phyloP scores from a whole-genome alignment of 140 eudicot genomes.

The Stevia rebaudiana region DNA sequence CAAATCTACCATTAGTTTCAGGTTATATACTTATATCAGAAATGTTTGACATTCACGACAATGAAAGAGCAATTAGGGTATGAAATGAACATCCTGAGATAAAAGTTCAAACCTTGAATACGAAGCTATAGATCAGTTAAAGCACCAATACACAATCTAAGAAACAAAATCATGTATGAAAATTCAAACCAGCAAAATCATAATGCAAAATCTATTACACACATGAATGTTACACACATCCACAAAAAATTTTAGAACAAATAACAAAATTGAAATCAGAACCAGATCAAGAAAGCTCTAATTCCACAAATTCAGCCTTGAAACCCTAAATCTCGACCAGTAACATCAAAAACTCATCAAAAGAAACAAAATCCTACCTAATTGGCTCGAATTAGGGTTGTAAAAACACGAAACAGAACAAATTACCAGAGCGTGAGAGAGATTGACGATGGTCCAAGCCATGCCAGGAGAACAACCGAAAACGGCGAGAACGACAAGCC shows the following conservation, averaged over 20 bases:
- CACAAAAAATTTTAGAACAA: not conserved
- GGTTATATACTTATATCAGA: not conserved
- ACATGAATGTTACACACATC: conserved; percentile 1
- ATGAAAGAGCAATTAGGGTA: not conserved
- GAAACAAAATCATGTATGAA: no score
- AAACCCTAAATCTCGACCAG: conserved; percentile 16
- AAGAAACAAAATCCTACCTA: not conserved
- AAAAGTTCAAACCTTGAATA: conserved; percentile 10
- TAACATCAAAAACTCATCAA: not conserved
- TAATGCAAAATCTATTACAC: not conserved
- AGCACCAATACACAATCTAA: conserved; percentile 14
- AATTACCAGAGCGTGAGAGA: conserved; percentile 65
- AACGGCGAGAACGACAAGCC: conserved; percentile 79
- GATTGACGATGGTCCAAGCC: conserved; percentile 91
- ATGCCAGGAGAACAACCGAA: conserved; percentile 84
- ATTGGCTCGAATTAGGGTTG: not conserved
- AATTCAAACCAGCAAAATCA: not conserved
- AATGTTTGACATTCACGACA: not conserved
- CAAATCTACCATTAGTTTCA: not conserved
- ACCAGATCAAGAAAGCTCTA: conserved; percentile 13
- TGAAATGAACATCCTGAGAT: conserved; percentile 10
- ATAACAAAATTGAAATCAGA: not conserved
- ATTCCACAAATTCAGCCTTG: not conserved
- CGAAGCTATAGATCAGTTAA: conserved; percentile 5
- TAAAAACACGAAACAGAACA: not conserved